Conservation (phyloP, 306 rosid genomes). For the Quercus aquifolioides region DNA sequence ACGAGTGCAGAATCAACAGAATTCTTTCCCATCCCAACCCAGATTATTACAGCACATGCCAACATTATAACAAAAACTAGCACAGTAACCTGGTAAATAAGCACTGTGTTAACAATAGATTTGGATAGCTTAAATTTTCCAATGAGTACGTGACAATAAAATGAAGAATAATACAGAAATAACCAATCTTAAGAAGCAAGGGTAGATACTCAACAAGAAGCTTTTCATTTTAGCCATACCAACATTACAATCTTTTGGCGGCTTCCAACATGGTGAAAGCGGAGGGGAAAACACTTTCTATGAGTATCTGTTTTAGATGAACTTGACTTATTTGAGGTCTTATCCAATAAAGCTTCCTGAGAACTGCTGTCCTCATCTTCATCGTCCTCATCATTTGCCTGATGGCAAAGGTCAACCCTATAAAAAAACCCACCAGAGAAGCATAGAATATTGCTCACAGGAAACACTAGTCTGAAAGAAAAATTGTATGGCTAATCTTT, state of each 20-base stretch:
- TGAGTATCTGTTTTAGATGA: slow-evolving; percentile 41
- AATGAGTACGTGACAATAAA: slow-evolving; percentile 8
- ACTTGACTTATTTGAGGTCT: slow-evolving; percentile 42
- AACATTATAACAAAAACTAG: slow-evolving; percentile 51
- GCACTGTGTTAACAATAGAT: slow-evolving; percentile 18
- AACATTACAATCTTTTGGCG: slow-evolving; percentile 77
- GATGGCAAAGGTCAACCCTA: slow-evolving; percentile 99
- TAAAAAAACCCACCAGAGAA: slow-evolving; percentile 19
- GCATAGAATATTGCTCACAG: slow-evolving; percentile 21
- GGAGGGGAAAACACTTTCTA: slow-evolving; percentile 71
- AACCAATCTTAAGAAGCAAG: slow-evolving; percentile 7
- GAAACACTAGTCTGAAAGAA: slow-evolving; percentile 10
- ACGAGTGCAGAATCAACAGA: slow-evolving; percentile 65
- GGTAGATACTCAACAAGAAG: slow-evolving; percentile 12
- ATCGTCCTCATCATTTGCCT: slow-evolving; percentile 74
- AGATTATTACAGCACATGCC: slow-evolving; percentile 71
- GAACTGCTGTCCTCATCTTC: slow-evolving; percentile 71
- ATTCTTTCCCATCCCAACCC: slow-evolving; percentile 74
- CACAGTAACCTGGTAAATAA: slow-evolving; percentile 60
- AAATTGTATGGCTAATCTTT: not conserved
- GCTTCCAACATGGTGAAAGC: slow-evolving; percentile 61
- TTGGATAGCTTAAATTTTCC: slow-evolving; percentile 7
- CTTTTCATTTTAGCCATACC: slow-evolving; percentile 44
- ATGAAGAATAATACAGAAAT: not conserved
- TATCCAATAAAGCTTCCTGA: slow-evolving; percentile 64